Evolutionary conservation across 352 stramenopile species (phyloP).

Genomic region (Globisporangium yorkense): DNA sequence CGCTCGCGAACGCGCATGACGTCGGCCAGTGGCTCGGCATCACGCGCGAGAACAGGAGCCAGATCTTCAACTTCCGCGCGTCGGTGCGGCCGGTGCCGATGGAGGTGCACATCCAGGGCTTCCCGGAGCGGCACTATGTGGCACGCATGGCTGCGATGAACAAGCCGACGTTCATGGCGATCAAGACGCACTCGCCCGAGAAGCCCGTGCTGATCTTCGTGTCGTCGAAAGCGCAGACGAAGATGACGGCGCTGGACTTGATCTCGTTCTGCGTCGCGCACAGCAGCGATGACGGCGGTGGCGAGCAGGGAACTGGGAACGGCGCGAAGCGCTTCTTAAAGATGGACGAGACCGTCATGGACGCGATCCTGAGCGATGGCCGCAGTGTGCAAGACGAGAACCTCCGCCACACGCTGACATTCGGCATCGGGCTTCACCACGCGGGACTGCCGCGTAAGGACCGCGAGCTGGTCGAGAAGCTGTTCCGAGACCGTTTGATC

Average conservation of each 20-base stretch:
- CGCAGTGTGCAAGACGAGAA: slow-evolving; percentile 86
- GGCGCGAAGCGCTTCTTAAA: slow-evolving; percentile 93
- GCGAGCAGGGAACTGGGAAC: slow-evolving; percentile 62
- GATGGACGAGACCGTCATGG: slow-evolving; percentile 87
- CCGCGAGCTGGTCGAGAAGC: slow-evolving; percentile 93
- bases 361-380: slow-evolving; percentile 72
- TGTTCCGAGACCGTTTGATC: slow-evolving; percentile 96
- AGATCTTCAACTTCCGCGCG: slow-evolving; percentile 93
- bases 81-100: slow-evolving; percentile 96
- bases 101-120: slow-evolving; percentile 96
- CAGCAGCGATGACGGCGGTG: slow-evolving; percentile 35
- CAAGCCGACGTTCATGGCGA: slow-evolving; percentile 97
- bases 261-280: slow-evolving; percentile 89
- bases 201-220: slow-evolving; percentile 98
- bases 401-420: slow-evolving; percentile 94
- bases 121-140: slow-evolving; percentile 95
- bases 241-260: slow-evolving; percentile 96
- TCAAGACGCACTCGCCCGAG: slow-evolving; percentile 91
- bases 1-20: slow-evolving; percentile 94
- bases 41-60: slow-evolving; percentile 50
- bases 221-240: slow-evolving; percentile 96
- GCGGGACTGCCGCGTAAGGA: slow-evolving; percentile 86
- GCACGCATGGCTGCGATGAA: slow-evolving; percentile 99
- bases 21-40: slow-evolving; percentile 97
- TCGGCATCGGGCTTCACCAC: slow-evolving; percentile 98